Evolutionary conservation across 768 basidiomycete species (phyloP), one percentile per base, ranked within the genome.

Genomic region (Agaricus subrufescens): DNA sequence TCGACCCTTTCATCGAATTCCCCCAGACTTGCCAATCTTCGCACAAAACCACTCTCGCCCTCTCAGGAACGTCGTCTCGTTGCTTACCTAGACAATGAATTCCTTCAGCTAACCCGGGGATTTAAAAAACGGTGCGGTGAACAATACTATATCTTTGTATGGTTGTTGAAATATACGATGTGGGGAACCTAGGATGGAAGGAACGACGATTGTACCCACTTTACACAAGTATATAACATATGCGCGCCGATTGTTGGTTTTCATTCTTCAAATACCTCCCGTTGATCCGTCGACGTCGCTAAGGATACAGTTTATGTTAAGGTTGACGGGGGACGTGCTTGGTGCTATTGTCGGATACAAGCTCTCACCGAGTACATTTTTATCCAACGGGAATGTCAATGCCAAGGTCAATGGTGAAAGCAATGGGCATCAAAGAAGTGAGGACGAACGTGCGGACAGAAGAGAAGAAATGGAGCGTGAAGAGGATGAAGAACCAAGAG

Each of bases 201-300:
- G 71, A 4, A 76, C 75, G 12, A 78, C 84, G 0, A 74, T 70
- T 15, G 71, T 88, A 1, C 78, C 80, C 37, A 87, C 86, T 0
- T 73, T 91, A 15, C 56, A 74, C 0, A 64, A 75, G 5, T 92
- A 89, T 61, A 78, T 92, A 30, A 74, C 75, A 27, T 79, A 82
- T 3, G 74, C 78, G 30, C 83, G 79, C 23, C 71, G 70, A 46
- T 70, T 91, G 19, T 70, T 91, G 10, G 74, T 79, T 0, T 64
- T 92, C 46, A 76, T 89, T 42, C 72, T 91, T 19, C 88, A 85
- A 63, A 87, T 91, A 48, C 90, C 89, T 0, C 89, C 90, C 11
- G 66, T 87, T 14, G 82, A 84, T 58, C 85, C 87, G 0, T 90
- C 89, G 2, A 81, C 85, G 3, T 71, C 82, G 12, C 74, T 91